These are phyloP conservation scores for Epichloe scottii DNA, from an alignment of 2,329 filamentous ascomycete species.

Conservation along the genomic window DNA sequence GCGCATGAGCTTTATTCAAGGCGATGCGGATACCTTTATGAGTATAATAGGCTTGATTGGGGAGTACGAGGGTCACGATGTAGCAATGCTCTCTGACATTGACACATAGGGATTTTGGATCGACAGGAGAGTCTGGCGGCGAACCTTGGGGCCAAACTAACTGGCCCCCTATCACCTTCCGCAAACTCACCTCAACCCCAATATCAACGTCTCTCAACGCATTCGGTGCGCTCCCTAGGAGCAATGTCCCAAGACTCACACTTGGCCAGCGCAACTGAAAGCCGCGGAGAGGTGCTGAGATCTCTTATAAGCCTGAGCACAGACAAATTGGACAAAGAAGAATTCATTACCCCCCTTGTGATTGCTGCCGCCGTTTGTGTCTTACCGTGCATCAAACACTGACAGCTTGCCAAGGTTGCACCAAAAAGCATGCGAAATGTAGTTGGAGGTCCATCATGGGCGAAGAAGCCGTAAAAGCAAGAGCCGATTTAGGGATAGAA, in stretches of 20 bases:
- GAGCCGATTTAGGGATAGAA: constrained; percentile 15
- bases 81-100: too few species aligned
- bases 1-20: too few species aligned
- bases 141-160: too few species aligned
- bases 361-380: constrained; percentile 66
- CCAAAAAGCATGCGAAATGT: constrained; percentile 70
- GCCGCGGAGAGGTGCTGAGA: constrained; percentile 22
- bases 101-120: too few species aligned
- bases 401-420: constrained; percentile 77
- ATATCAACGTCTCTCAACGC: constrained; percentile 2
- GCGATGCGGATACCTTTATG: too few species aligned
- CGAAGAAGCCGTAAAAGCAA: constrained; percentile 41
- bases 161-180: constrained; percentile 28
- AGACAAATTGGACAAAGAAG: constrained; percentile 62
- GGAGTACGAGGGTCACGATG: too few species aligned
- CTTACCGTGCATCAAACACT: constrained; percentile 77
- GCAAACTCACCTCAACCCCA: constrained; percentile 12
- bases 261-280: constrained; percentile 12
- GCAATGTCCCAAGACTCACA: constrained; percentile 16
- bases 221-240: constrained; percentile 7
- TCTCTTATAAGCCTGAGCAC: constrained; percentile 60
- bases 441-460: constrained; percentile 16
- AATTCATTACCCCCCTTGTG: constrained; percentile 68
- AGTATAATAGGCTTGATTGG: too few species aligned
- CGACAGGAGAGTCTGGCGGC: too few species aligned